Conservation (phyloP, 257 asterid species). For the Solanum virginianum region DNA sequence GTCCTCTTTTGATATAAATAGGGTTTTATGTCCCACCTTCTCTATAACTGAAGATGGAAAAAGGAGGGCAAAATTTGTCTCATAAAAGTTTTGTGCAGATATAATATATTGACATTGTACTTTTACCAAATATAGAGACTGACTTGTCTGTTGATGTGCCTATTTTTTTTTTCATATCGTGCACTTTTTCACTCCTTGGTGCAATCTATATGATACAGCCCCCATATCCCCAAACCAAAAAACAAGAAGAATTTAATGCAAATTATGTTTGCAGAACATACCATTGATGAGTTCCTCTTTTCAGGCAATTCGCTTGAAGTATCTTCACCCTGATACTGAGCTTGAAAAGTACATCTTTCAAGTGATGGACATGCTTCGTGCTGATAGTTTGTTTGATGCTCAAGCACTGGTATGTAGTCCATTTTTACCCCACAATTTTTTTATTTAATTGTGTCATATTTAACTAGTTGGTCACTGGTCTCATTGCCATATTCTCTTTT, state of each 20-base stretch:
- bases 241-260: not conserved
- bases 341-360: constrained; percentile 64
- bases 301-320: constrained; percentile 82
- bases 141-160: not conserved
- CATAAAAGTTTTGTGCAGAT: not conserved
- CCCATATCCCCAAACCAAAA: not conserved
- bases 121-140: not conserved
- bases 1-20: not conserved
- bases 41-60: not conserved
- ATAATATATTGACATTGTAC: not conserved
- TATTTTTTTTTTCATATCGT: not conserved
- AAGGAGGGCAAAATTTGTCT: not conserved
- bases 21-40: not conserved
- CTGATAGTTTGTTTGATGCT: constrained; percentile 64
- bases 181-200: not conserved
- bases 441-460: not conserved
- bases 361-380: constrained; percentile 78
- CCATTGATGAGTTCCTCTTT: constrained; percentile 6
- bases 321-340: constrained; percentile 82
- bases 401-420: constrained; percentile 70
- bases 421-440: constrained; percentile 1
- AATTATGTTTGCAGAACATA: not conserved
- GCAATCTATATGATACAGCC: not conserved
- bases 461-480: not conserved
- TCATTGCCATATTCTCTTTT: not conserved